Evolutionary conservation across 805 yeast genomes (phyloP).

Genomic region (Candida easanensis): DNA sequence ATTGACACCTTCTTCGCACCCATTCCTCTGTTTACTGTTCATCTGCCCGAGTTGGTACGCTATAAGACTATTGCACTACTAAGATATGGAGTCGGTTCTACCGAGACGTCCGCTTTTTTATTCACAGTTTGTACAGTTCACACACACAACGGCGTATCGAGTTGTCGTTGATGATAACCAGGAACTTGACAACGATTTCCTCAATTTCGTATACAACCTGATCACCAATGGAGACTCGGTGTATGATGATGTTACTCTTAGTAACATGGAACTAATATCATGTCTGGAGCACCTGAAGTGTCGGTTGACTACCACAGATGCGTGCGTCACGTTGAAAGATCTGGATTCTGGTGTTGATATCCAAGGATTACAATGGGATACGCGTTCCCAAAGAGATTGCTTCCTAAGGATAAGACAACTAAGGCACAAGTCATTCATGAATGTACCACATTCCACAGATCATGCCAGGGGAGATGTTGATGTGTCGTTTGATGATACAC

Average conservation of each 20-base stretch:
- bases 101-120: too few species aligned
- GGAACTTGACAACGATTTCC: slow-evolving; percentile 10
- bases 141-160: slow-evolving; percentile 1
- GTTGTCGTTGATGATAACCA: slow-evolving; percentile 6
- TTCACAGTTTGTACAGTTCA: too few species aligned
- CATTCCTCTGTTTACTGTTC: too few species aligned
- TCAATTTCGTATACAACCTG: slow-evolving; percentile 7
- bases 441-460: slow-evolving; percentile 24
- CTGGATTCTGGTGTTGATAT: slow-evolving; percentile 16
- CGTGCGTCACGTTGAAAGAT: background rate
- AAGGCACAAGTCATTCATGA: slow-evolving; percentile 26
- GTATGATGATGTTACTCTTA: background rate
- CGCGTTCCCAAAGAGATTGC: slow-evolving; percentile 18
- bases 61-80: too few species aligned
- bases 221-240: background rate
- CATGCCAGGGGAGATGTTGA: slow-evolving; percentile 18
- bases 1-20: too few species aligned
- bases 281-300: slow-evolving; percentile 6
- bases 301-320: background rate
- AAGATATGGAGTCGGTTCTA: too few species aligned
- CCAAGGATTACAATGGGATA: slow-evolving; percentile 32
- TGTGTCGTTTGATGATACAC: slow-evolving; percentile 4
- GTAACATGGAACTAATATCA: background rate
- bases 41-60: too few species aligned
- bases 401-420: slow-evolving; percentile 23